These are phyloP conservation scores for Raphanus sativus DNA, from an alignment of 345 rosid species.

Conservation along the genomic window DNA sequence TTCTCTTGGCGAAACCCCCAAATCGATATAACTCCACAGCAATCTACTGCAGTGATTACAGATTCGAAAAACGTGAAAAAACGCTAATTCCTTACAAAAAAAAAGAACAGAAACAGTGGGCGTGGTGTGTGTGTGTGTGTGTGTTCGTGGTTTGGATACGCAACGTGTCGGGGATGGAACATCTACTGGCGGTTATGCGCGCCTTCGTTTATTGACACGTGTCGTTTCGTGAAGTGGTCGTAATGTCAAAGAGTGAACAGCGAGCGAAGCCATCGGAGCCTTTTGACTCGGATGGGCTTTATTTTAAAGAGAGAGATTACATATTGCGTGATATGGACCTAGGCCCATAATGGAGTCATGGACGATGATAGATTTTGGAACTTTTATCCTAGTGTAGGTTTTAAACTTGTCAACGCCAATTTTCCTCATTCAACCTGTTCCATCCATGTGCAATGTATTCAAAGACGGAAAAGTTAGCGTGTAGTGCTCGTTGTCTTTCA, in stretches of 20 bases:
- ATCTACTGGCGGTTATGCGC: slow-evolving; percentile 23
- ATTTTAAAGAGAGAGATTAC: neutral
- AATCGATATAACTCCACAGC: neutral
- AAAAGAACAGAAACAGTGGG: neutral
- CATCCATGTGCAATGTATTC: too few species aligned
- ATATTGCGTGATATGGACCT: neutral
- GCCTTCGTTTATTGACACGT: slow-evolving; percentile 12
- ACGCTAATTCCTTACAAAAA: neutral
- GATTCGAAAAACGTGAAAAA: neutral
- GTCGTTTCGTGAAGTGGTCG: neutral
- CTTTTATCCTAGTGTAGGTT: neutral
- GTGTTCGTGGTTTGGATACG: slow-evolving; percentile 26
- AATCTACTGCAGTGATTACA: neutral
- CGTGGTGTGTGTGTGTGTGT: neutral
- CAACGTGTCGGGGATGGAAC: slow-evolving; percentile 21
- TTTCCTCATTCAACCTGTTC: too few species aligned
- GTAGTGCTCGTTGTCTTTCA: too few species aligned
- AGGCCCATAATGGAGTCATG: neutral
- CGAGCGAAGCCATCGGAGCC: slow-evolving; percentile 15
- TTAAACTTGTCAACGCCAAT: too few species aligned
- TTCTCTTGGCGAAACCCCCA: slow-evolving; percentile 3
- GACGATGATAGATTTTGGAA: neutral
- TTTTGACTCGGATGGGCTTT: slow-evolving; percentile 13
- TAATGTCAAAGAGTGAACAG: slow-evolving; percentile 11
- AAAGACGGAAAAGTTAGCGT: too few species aligned